Evolutionary conservation across 306 rosid genomes (phyloP).

Genomic region (Psophocarpus tetragonolobus): DNA sequence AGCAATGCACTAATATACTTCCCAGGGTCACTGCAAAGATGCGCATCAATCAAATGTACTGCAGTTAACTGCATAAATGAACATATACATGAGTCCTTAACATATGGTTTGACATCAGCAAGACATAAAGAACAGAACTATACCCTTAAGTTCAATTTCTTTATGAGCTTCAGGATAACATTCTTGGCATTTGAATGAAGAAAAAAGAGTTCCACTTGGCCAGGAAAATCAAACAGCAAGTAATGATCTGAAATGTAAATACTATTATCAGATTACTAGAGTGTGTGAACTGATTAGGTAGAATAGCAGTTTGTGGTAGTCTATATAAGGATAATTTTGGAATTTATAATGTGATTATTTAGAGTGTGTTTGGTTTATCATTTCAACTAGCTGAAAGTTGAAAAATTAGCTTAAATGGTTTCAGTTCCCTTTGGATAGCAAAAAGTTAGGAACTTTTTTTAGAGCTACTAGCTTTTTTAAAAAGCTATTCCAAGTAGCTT

Average conservation of each 20-base stretch:
- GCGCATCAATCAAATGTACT: constrained; percentile 90
- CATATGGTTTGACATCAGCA: constrained; percentile 28
- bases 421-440: too few relatives aligned
- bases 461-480: too few relatives aligned
- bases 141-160: constrained; percentile 82
- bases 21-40: constrained; percentile 96
- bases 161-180: constrained; percentile 74
- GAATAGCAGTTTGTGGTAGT: constrained; percentile 4
- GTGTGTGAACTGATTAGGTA: constrained; percentile 16
- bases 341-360: background rate
- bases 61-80: constrained; percentile 82
- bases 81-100: constrained; percentile 36
- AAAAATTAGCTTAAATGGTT: too few relatives aligned
- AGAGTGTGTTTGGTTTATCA: too few relatives aligned
- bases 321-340: constrained; percentile 10
- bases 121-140: constrained; percentile 23
- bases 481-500: too few relatives aligned
- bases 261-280: constrained; percentile 31
- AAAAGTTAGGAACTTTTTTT: too few relatives aligned
- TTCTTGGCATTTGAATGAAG: constrained; percentile 86
- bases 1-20: constrained; percentile 88
- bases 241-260: constrained; percentile 77
- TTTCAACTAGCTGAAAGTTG: too few relatives aligned
- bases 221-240: constrained; percentile 96
- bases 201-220: constrained; percentile 91